phyloP scores from a whole-genome alignment of 2,329 filamentous ascomycete species.

The Paecilomyces variotii region DNA sequence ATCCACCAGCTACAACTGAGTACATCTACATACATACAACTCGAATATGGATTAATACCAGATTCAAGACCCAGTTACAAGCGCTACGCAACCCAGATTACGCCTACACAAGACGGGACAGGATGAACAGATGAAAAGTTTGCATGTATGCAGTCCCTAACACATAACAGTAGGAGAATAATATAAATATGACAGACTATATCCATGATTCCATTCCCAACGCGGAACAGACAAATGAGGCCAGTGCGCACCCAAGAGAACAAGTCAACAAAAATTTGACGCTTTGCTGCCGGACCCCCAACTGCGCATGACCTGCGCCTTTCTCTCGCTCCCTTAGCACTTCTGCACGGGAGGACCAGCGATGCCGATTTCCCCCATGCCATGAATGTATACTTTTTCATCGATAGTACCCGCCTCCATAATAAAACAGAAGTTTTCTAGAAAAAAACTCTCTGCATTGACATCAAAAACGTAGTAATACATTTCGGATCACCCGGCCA shows the following conservation, averaged over 20 bases:
- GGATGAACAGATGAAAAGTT: constrained; percentile 21
- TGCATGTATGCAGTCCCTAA: constrained; percentile 30
- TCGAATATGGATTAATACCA: too few species aligned
- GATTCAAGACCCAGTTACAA: not conserved
- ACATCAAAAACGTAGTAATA: constrained; percentile 1
- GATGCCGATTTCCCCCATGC: not conserved
- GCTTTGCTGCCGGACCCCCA: constrained; percentile 1
- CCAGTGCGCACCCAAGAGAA: constrained; percentile 18
- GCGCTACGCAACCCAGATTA: not conserved
- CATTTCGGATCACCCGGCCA: not conserved
- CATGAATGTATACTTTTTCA: not conserved
- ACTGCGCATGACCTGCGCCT: not conserved
- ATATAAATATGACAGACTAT: constrained; percentile 28
- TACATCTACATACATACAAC: too few species aligned
- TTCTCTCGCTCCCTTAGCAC: not conserved
- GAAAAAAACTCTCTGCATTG: not conserved
- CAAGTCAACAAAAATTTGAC: not conserved
- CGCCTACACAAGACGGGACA: not conserved
- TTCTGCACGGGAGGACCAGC: not conserved
- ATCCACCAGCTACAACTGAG: too few species aligned
- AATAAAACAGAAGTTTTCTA: not conserved
- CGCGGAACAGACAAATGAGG: constrained; percentile 14
- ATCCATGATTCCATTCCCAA: constrained; percentile 32
- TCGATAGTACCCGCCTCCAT: not conserved
- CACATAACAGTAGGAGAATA: constrained; percentile 25